phyloP scores from a whole-genome alignment of 2,329 filamentous ascomycete genomes.

The Colletotrichum sp. region DNA sequence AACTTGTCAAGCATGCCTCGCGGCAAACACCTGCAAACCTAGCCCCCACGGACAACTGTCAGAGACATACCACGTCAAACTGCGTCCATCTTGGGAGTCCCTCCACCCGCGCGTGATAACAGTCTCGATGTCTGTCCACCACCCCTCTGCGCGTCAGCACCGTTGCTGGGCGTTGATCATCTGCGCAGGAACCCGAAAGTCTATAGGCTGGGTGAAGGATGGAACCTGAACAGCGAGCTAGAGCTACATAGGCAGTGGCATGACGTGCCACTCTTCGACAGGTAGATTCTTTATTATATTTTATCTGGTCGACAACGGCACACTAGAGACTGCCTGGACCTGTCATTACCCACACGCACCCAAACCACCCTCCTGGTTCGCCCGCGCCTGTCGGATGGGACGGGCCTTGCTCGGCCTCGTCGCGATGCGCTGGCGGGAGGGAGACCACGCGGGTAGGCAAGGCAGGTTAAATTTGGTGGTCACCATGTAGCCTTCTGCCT shows the following conservation, averaged over 20 bases:
- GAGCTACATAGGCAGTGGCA: not conserved
- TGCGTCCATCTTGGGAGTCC: not conserved
- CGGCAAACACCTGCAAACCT: not conserved
- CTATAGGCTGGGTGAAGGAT: constrained; percentile 4
- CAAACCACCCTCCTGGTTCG: not conserved
- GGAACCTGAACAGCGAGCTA: not conserved
- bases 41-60: not conserved
- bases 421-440: constrained; percentile 16
- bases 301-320: not conserved
- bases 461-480: not conserved
- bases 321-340: not conserved
- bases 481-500: not conserved
- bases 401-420: constrained; percentile 15
- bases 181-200: constrained; percentile 33
- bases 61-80: constrained; percentile 5
- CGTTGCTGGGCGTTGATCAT: constrained; percentile 25
- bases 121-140: not conserved
- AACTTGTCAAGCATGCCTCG: not conserved
- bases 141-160: not conserved
- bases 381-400: constrained; percentile 16
- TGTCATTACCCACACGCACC: not conserved
- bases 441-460: not conserved
- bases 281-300: not conserved
- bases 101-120: constrained; percentile 11
- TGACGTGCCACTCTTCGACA: constrained; percentile 10